A percentile compares a stretch with the other conserved stretches of the same genome.
Evolutionary conservation across 805 yeast genomes (phyloP).

Genomic region (Ogataea nonfermentans): DNA sequence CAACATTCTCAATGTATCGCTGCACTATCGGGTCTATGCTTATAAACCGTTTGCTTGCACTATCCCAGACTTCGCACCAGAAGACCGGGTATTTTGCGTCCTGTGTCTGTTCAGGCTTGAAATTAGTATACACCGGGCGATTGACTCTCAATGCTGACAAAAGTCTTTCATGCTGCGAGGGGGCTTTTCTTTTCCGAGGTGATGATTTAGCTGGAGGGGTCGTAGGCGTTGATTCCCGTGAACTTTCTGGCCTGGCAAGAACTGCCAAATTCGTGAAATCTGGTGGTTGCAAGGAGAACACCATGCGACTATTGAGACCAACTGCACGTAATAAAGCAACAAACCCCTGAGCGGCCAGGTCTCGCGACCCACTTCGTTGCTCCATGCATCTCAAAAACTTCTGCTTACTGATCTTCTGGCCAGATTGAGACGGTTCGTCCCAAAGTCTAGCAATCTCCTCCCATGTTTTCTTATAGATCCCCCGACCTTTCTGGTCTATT

Average conservation of each 20-base stretch:
- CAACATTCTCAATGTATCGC: constrained; percentile 59
- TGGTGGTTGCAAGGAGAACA: constrained; percentile 86
- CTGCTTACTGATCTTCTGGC: constrained; percentile 33
- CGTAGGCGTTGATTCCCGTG: constrained; percentile 11
- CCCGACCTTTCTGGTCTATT: constrained; percentile 43
- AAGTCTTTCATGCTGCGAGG: constrained; percentile 29
- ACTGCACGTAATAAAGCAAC: constrained; percentile 70
- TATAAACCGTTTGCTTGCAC: constrained; percentile 69
- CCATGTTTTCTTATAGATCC: constrained; percentile 48
- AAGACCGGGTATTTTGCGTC: constrained; percentile 58
- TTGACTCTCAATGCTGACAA: constrained; percentile 29
- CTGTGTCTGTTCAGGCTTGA: constrained; percentile 6
- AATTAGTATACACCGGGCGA: constrained; percentile 21
- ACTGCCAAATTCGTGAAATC: constrained; percentile 57
- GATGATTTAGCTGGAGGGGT: constrained; percentile 1
- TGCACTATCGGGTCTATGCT: constrained; percentile 78
- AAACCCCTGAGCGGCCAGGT: constrained; percentile 84
- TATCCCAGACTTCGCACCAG: constrained; percentile 96
- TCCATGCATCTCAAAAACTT: constrained; percentile 45
- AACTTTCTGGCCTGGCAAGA: constrained; percentile 8
- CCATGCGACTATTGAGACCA: constrained; percentile 69
- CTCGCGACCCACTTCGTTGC: constrained; percentile 65
- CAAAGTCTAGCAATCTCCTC: constrained; percentile 36
- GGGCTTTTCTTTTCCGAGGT: constrained; percentile 13
- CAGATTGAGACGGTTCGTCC: constrained; percentile 12